phyloP scores from a whole-genome alignment of 2,329 filamentous ascomycete genomes.

The Colletotrichum eremochloae region DNA sequence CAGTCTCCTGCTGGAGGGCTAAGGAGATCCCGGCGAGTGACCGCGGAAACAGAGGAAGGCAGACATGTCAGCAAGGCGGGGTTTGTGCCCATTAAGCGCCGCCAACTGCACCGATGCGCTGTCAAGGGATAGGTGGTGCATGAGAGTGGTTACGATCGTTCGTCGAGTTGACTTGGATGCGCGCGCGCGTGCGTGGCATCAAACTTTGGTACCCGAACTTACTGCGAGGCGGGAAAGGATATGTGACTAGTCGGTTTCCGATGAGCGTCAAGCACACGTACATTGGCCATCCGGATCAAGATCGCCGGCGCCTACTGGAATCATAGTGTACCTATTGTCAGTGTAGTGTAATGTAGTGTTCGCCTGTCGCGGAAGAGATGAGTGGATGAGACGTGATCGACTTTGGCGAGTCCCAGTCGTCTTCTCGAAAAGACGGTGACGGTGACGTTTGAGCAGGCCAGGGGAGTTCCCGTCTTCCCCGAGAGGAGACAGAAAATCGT shows the following conservation, averaged over 20 bases:
- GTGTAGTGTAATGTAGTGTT: background rate
- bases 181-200: constrained; percentile 1
- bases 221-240: background rate
- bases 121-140: constrained; percentile 28
- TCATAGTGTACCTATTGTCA: background rate
- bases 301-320: constrained; percentile 21
- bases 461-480: constrained; percentile 39
- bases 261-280: constrained; percentile 18
- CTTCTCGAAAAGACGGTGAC: constrained; percentile 42
- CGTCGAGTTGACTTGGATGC: background rate
- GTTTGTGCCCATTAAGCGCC: constrained; percentile 35
- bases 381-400: constrained; percentile 32
- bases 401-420: constrained; percentile 23
- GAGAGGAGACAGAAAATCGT: constrained; percentile 37
- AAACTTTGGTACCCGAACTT: background rate
- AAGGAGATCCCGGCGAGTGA: background rate
- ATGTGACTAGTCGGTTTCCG: constrained; percentile 35
- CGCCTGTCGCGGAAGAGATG: background rate
- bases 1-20: background rate
- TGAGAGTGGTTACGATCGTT: constrained; percentile 14
- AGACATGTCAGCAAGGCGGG: background rate
- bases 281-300: constrained; percentile 26
- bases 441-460: constrained; percentile 38
- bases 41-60: background rate
- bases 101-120: constrained; percentile 39